These are phyloP conservation scores for Aspergillus pseudoglaucus DNA, from an alignment of 2,329 filamentous ascomycete genomes.

Conservation along the genomic window DNA sequence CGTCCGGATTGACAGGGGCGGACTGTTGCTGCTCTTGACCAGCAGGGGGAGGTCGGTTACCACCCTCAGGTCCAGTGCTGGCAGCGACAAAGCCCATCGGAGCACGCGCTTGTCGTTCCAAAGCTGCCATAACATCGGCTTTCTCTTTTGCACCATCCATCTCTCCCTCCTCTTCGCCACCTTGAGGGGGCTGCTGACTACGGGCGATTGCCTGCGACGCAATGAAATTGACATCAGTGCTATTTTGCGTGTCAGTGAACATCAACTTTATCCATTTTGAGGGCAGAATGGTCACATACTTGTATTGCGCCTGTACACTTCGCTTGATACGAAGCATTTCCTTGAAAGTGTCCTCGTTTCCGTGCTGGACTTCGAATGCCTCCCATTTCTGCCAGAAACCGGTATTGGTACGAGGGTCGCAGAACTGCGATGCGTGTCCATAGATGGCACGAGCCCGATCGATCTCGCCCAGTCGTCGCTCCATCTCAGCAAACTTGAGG, in stretches of 20 bases:
- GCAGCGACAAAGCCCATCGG: slow-evolving; percentile 88
- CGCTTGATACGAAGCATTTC: slow-evolving; percentile 98
- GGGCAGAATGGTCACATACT: slow-evolving; percentile 46
- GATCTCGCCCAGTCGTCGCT: slow-evolving; percentile 83
- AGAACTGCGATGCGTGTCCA: slow-evolving; percentile 93
- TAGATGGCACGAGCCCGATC: slow-evolving; percentile 94
- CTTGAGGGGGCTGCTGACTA: slow-evolving; percentile 54
- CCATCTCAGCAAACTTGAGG: slow-evolving; percentile 97
- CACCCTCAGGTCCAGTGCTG: slow-evolving; percentile 64
- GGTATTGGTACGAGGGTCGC: slow-evolving; percentile 83
- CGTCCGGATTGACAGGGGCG: slow-evolving; percentile 68
- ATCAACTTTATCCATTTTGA: neutral
- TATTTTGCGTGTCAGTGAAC: slow-evolving; percentile 33
- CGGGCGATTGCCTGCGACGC: slow-evolving; percentile 88
- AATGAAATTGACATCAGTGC: slow-evolving; percentile 96
- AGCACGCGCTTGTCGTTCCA: slow-evolving; percentile 82
- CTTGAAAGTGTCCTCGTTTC: slow-evolving; percentile 98
- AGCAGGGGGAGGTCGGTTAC: slow-evolving; percentile 43
- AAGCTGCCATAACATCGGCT: slow-evolving; percentile 77
- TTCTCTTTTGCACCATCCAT: slow-evolving; percentile 43
- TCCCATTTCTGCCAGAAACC: slow-evolving; percentile 98
- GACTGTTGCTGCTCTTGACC: slow-evolving; percentile 21
- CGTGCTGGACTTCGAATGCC: slow-evolving; percentile 91
- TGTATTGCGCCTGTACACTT: slow-evolving; percentile 95
- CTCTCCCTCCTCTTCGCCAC: slow-evolving; percentile 33